Conservation (phyloP, 192 early-diverging fungal species). For the Funneliformis geosporum region DNA sequence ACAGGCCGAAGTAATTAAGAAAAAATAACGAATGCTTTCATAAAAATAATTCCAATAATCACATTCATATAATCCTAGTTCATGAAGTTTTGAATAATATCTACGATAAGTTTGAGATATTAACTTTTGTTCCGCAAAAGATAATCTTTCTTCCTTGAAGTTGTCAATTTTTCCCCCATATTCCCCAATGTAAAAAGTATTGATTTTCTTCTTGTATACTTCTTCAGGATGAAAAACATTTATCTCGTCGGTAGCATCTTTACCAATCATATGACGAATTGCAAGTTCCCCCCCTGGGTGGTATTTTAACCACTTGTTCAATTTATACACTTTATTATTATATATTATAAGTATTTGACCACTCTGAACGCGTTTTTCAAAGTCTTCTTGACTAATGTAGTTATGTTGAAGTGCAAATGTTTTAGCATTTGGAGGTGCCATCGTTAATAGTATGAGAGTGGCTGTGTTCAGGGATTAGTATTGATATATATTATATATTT, state of each 20-base stretch:
- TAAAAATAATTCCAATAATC: constrained; percentile 56
- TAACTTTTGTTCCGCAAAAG: constrained; percentile 32
- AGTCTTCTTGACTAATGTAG: constrained; percentile 41
- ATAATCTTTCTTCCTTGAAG: constrained; percentile 30
- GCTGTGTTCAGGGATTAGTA: neutral
- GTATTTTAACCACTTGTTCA: constrained; percentile 74
- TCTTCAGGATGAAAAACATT: constrained; percentile 80
- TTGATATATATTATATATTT: no score
- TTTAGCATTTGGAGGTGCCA: constrained; percentile 28
- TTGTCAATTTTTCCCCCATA: constrained; percentile 37
- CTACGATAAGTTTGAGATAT: constrained; percentile 54
- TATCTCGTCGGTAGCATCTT: constrained; percentile 91
- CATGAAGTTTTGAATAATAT: constrained; percentile 66
- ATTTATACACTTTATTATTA: constrained; percentile 85
- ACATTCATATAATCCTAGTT: constrained; percentile 65
- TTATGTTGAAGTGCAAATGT: neutral
- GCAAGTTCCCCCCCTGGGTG: constrained; percentile 95
- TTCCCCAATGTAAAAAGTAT: constrained; percentile 79
- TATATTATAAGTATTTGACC: constrained; percentile 88
- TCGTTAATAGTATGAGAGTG: neutral
- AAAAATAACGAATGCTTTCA: constrained; percentile 52
- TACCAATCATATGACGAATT: constrained; percentile 83
- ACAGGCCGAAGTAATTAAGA: constrained; percentile 47
- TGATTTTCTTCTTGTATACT: constrained; percentile 74
- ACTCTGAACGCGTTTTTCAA: constrained; percentile 42